Conservation (phyloP, 2,329 filamentous ascomycete genomes). For the Talaromyces sp. region DNA sequence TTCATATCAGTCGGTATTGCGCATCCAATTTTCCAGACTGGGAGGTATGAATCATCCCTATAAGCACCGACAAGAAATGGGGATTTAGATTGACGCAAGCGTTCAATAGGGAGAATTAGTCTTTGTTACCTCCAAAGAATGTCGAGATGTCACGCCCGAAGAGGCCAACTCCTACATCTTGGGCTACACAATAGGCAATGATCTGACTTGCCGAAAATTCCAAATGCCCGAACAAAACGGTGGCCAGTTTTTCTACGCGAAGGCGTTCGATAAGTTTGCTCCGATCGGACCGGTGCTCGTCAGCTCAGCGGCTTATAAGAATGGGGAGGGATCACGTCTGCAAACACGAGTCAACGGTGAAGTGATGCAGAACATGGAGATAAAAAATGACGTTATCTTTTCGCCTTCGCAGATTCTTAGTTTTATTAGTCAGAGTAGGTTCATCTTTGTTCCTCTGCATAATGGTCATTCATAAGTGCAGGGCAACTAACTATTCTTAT, state of each 20-base stretch:
- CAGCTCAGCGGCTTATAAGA: constrained; percentile 27
- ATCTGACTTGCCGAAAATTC: constrained; percentile 32
- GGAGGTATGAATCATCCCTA: background rate
- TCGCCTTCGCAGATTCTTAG: constrained; percentile 34
- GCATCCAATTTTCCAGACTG: constrained; percentile 15
- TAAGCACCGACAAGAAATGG: background rate
- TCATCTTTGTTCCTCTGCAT: background rate
- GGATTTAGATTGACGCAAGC: background rate
- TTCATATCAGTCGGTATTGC: constrained; percentile 12
- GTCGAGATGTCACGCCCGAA: constrained; percentile 14
- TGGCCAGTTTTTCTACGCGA: constrained; percentile 41
- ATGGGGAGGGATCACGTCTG: constrained; percentile 30
- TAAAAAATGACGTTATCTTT: constrained; percentile 38
- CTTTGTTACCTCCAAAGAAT: constrained; percentile 14
- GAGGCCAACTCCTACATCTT: constrained; percentile 29
- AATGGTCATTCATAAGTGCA: background rate
- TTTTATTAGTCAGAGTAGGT: constrained; percentile 22
- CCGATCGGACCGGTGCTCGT: constrained; percentile 40
- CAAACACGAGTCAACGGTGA: constrained; percentile 36
- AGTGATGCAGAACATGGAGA: constrained; percentile 39
- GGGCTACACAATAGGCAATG: constrained; percentile 35
- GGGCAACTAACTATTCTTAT: constrained; percentile 17
- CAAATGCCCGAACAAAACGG: constrained; percentile 27
- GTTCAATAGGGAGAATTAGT: constrained; percentile 12
- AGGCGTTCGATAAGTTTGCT: constrained; percentile 39